These are phyloP conservation scores for Pseudogymnoascus sp. DNA, from an alignment of 2,329 filamentous ascomycete genomes.

Conservation along the genomic window DNA sequence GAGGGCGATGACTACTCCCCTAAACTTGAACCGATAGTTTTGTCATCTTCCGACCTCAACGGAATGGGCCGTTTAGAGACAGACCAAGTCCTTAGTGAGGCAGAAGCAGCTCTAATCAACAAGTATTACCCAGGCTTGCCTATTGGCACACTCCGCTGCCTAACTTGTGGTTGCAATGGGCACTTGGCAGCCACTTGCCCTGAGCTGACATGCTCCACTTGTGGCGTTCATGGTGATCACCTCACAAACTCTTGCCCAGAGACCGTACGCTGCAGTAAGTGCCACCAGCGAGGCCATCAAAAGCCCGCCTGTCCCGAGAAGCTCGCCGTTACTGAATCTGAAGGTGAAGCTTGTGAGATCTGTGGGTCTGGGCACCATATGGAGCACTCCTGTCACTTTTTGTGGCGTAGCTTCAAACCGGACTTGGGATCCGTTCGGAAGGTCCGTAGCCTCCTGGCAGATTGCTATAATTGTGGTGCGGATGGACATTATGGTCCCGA, in stretches of 20 bases:
- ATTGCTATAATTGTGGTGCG: slow-evolving; percentile 51
- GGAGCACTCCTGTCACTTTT: slow-evolving; percentile 51
- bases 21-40: not conserved
- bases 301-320: slow-evolving; percentile 47
- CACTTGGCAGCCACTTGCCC: slow-evolving; percentile 43
- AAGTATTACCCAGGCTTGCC: slow-evolving; percentile 1
- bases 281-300: slow-evolving; percentile 55
- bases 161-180: slow-evolving; percentile 43
- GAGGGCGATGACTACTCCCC: not conserved
- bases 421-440: slow-evolving; percentile 36
- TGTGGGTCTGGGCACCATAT: slow-evolving; percentile 51
- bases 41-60: not conserved
- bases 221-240: slow-evolving; percentile 37
- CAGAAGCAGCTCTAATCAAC: not conserved
- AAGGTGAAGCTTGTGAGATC: slow-evolving; percentile 52
- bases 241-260: slow-evolving; percentile 44
- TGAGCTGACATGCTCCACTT: slow-evolving; percentile 42
- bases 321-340: slow-evolving; percentile 43
- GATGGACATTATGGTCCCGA: slow-evolving; percentile 51
- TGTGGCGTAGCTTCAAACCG: slow-evolving; percentile 52
- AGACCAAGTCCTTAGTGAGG: not conserved
- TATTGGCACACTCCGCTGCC: slow-evolving; percentile 33
- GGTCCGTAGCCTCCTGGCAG: slow-evolving; percentile 43
- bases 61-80: not conserved
- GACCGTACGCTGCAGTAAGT: slow-evolving; percentile 48